phyloP scores from a whole-genome alignment of 805 yeast genomes.

The Saccharomyces mikatae region DNA sequence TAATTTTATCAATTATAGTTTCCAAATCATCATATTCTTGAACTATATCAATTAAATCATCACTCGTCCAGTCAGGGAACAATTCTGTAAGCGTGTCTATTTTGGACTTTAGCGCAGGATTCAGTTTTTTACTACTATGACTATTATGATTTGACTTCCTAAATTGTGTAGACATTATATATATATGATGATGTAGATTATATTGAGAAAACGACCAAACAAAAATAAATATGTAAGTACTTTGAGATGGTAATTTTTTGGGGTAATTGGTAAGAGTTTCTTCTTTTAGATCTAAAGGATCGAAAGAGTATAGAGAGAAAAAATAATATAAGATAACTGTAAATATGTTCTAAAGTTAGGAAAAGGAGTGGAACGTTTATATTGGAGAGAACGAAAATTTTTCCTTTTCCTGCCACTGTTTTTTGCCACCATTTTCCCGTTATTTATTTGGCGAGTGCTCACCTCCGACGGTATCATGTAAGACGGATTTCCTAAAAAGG shows the following conservation, averaged over 20 bases:
- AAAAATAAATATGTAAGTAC: neutral
- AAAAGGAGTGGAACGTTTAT: neutral
- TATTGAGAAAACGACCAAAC: neutral
- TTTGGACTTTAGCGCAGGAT: constrained; percentile 32
- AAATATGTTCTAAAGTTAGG: neutral
- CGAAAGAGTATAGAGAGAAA: neutral
- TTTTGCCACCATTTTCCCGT: constrained; percentile 1
- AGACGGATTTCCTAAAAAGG: neutral
- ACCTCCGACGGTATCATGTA: neutral
- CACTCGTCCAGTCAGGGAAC: constrained; percentile 91
- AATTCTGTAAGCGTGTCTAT: constrained; percentile 63
- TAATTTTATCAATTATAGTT: constrained; percentile 75
- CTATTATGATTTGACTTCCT: constrained; percentile 17
- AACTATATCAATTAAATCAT: constrained; percentile 70
- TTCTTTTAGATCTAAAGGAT: neutral
- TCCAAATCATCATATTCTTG: constrained; percentile 72
- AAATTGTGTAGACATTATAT: constrained; percentile 10
- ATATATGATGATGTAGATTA: neutral
- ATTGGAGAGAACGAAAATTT: neutral
- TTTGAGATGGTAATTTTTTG: neutral
- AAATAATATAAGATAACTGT: neutral
- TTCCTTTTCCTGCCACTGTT: neutral
- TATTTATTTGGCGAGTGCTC: neutral
- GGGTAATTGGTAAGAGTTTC: neutral
- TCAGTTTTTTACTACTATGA: constrained; percentile 20